Evolutionary conservation across 1,284 basidiomycete species (phyloP).

Genomic region (Papiliotrema flavescens): DNA sequence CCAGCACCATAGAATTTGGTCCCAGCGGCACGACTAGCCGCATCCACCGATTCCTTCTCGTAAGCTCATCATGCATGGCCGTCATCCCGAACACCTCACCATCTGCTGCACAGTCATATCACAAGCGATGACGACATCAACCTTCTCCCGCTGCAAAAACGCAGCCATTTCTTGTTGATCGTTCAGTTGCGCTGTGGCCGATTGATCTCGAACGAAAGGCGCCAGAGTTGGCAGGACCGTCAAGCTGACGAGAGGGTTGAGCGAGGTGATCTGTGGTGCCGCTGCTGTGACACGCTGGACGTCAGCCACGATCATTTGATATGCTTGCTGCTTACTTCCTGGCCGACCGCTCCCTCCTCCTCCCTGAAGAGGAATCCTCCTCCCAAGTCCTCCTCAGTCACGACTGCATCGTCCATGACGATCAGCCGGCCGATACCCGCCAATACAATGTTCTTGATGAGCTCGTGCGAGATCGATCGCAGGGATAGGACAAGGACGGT

Average conservation of each 20-base stretch:
- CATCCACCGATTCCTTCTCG: conserved; percentile 70
- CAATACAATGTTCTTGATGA: conserved; percentile 80
- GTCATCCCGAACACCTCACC: conserved; percentile 55
- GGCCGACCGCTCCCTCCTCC: conserved; percentile 71
- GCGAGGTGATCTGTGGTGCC: conserved; percentile 72
- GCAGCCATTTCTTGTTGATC: conserved; percentile 56
- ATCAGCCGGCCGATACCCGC: conserved; percentile 58
- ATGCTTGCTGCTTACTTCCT: conserved; percentile 74
- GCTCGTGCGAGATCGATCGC: conserved; percentile 85
- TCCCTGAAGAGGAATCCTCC: conserved; percentile 92
- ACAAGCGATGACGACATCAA: conserved; percentile 80
- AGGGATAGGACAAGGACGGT: conserved; percentile 82
- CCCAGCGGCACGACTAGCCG: conserved; percentile 63
- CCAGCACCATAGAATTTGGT: conserved; percentile 85
- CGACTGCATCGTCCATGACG: conserved; percentile 54
- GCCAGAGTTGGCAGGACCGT: conserved; percentile 58
- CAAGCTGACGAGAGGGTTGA: conserved; percentile 88
- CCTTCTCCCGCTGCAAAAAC: conserved; percentile 56
- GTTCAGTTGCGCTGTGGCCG: conserved; percentile 21
- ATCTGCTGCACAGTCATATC: conserved; percentile 66
- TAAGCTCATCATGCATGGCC: neutral
- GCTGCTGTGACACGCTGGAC: conserved; percentile 77
- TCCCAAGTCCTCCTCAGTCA: conserved; percentile 71
- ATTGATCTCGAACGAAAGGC: conserved; percentile 50
- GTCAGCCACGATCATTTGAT: no score